These are phyloP conservation scores for Ligustrum vulgare DNA, from an alignment of 257 asterid genomes.

Conservation along the genomic window DNA sequence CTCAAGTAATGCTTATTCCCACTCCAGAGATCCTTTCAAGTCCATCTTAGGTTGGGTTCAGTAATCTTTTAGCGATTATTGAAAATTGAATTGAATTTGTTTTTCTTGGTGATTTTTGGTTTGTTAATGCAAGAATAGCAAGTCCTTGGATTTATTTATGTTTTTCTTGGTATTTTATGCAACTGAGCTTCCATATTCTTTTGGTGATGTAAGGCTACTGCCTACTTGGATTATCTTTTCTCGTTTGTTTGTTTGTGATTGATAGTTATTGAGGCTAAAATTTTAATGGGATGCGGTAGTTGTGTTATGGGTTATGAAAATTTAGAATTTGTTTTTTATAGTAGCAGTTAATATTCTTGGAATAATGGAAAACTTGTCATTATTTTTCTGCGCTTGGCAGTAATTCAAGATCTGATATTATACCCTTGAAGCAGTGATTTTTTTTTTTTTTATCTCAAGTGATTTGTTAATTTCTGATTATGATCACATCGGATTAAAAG, in stretches of 20 bases:
- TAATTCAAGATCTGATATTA: neutral
- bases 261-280: conserved; percentile 11
- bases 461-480: neutral
- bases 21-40: conserved; percentile 47
- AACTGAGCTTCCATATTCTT: conserved; percentile 28
- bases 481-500: no score
- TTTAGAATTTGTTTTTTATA: neutral
- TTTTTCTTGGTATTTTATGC: conserved; percentile 15
- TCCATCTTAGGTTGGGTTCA: conserved; percentile 53
- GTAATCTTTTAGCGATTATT: neutral
- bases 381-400: no score
- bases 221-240: neutral
- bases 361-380: no score
- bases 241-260: neutral
- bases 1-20: conserved; percentile 37
- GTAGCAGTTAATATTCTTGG: no score
- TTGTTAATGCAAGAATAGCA: neutral
- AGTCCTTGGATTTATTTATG: neutral
- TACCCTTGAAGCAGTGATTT: neutral
- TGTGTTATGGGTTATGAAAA: neutral
- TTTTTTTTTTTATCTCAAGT: no score
- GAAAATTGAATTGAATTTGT: conserved; percentile 20
- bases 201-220: conserved; percentile 1
- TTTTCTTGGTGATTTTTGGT: conserved; percentile 16
- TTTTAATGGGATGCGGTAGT: conserved; percentile 2